Evolutionary conservation across 495 filamentous ascomycete species (phyloP), one percentile per base, ranked within the genome.

Genomic region (Penicillium cataractarum): DNA sequence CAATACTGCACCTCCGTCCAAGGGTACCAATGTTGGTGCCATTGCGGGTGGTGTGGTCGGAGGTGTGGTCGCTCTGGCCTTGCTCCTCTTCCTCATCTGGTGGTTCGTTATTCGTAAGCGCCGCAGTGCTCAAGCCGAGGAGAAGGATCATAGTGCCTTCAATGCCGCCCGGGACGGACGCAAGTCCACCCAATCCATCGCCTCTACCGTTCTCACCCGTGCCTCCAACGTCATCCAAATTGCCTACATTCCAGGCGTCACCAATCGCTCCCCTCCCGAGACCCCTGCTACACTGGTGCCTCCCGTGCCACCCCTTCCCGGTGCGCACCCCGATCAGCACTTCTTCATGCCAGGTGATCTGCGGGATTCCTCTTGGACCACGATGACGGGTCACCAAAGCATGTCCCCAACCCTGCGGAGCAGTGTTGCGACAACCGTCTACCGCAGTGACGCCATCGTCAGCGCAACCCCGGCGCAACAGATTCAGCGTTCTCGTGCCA

Each of bases 141-240:
- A 82, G 54, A 83, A 86, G 32, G 81, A 85, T 60, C 74, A 78
- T 27, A 77, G 76, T 62, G 76, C 82, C 48, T 76, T 88, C 58
- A 87, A 87, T 65, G 88, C 90, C 64, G 82, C 88, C 55, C 84
- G 90, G 61, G 85, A 88, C 27, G 92, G 92, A 27, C 92, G 93
- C 37, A 92, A 96, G 67, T 97, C 94, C 5, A 89, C 92, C 57
- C 84, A 87, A 63, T 97, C 93, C 39, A 92, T 98, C 69, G 95
- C 96, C 17, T 97, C 93, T 10, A 97, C 94, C 53, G 92, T 97
- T 57, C 86, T 97, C 57, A 98, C 95, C 6, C 89, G 95, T 50
- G 95, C 95, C 48, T 97, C 94, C 61, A 98, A 99, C 78, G 92
- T 99, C 72, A 99, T 99, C 63, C 95, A 98, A 77, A 99, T 99